Conservation (phyloP, 1,284 basidiomycete species). For the Exobasidium cylindrosporum region DNA sequence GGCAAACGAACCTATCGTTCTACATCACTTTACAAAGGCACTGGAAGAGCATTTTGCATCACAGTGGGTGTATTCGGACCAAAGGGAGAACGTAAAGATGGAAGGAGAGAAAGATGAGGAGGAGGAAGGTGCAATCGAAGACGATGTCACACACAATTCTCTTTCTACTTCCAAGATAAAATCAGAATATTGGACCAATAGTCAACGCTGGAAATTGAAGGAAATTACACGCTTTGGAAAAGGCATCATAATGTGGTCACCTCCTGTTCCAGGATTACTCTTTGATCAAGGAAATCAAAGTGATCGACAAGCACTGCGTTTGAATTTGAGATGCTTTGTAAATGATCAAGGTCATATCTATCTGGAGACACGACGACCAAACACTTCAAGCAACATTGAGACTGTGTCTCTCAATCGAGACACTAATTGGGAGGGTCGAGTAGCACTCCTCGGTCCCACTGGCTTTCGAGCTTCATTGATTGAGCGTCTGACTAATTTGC, state of each 20-base stretch:
- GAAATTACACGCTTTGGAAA: neutral
- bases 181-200: no score
- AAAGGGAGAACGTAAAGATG: neutral
- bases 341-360: conserved; percentile 5
- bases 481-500: neutral
- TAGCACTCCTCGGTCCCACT: neutral
- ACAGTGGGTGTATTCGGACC: neutral
- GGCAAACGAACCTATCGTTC: no score
- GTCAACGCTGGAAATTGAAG: no score
- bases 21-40: no score
- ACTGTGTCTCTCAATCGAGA: neutral
- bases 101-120: conserved; percentile 2
- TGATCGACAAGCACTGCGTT: neutral
- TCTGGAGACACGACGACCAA: conserved; percentile 1
- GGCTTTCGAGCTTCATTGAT: neutral
- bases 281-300: neutral
- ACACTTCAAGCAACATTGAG: neutral
- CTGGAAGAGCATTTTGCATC: neutral
- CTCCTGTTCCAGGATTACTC: neutral
- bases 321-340: neutral
- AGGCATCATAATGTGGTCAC: neutral
- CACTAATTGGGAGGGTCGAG: neutral
- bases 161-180: no score
- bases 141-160: no score
- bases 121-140: neutral